Evolutionary conservation across 768 basidiomycete genomes (phyloP), one percentile per base, ranked within the genome.

Genomic region (Chiua virens): DNA sequence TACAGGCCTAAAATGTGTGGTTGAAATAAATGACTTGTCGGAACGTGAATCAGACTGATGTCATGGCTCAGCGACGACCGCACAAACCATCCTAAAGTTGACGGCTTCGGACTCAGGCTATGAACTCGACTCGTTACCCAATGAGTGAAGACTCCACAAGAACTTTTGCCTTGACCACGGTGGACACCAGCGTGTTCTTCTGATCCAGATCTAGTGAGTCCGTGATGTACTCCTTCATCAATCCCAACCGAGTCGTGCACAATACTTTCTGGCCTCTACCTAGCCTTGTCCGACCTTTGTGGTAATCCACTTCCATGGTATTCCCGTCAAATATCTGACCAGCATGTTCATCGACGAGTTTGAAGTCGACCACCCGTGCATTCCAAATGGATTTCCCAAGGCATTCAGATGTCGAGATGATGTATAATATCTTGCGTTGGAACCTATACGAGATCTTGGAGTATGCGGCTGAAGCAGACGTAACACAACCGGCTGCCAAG

Each of bases 81-180:
- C n/a, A n/a, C n/a, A n/a, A n/a, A n/a, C n/a, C n/a, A n/a, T n/a
- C n/a, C n/a, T n/a, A n/a, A n/a, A n/a, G n/a, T n/a, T n/a, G n/a
- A n/a, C n/a, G n/a, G n/a, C n/a, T n/a, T n/a, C n/a, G n/a, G n/a
- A n/a, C n/a, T n/a, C n/a, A n/a, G n/a, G n/a, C n/a, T n/a, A n/a
- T n/a, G n/a, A n/a, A n/a, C n/a, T n/a, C n/a, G n/a, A n/a, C n/a
- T n/a, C n/a, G n/a, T n/a, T n/a, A n/a, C n/a, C n/a, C n/a, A n/a
- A n/a, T n/a, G n/a, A 56, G 20, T 21, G 56, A 52, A 21, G 56
- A 51, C 28, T 58, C 47, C 7, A 57, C 47, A 43, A 58, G n/a
- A 8, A 58, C 56, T 34, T 50, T 58, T 1, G 47, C 34, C 41
- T 53, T 58, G 25, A 44, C 5, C 28, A 50, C 45, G 13, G 48